phyloP scores from a whole-genome alignment of 225 moss, liverwort and hornwort species.

The Lunularia cruciata region DNA sequence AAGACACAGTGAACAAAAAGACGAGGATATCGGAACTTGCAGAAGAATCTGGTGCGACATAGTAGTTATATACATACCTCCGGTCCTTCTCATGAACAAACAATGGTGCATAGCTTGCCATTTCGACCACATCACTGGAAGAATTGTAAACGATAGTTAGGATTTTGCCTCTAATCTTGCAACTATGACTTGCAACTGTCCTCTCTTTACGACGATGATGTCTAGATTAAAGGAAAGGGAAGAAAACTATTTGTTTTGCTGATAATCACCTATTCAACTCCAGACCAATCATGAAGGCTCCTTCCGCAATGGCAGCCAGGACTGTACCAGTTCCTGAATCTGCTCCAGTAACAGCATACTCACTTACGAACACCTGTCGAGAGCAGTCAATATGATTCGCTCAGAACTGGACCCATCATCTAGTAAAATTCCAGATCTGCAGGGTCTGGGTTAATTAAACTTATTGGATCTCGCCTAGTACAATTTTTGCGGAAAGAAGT shows the following conservation, averaged over 20 bases:
- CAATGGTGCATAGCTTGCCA: constrained; percentile 99
- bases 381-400: not conserved
- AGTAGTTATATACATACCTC: too few species aligned
- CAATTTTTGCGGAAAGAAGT: too few species aligned
- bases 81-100: constrained; percentile 84
- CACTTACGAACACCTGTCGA: constrained; percentile 89
- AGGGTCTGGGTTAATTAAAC: too few species aligned
- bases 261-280: constrained; percentile 73
- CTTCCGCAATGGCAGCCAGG: constrained; percentile 84
- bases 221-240: not conserved
- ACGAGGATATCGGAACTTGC: too few species aligned
- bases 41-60: too few species aligned
- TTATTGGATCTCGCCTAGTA: too few species aligned
- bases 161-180: too few species aligned
- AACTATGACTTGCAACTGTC: not conserved
- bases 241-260: not conserved
- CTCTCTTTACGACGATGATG: not conserved
- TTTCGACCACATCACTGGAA: constrained; percentile 81
- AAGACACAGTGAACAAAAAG: too few species aligned
- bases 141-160: not conserved
- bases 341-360: constrained; percentile 73
- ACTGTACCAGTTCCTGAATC: constrained; percentile 80
- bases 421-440: too few species aligned
- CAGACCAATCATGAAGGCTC: constrained; percentile 85
- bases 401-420: too few species aligned